A percentile compares a stretch with the other conserved stretches of the same genome.
Evolutionary conservation across 1,284 basidiomycete genomes (phyloP).

Genomic region (Agaricales sp.): DNA sequence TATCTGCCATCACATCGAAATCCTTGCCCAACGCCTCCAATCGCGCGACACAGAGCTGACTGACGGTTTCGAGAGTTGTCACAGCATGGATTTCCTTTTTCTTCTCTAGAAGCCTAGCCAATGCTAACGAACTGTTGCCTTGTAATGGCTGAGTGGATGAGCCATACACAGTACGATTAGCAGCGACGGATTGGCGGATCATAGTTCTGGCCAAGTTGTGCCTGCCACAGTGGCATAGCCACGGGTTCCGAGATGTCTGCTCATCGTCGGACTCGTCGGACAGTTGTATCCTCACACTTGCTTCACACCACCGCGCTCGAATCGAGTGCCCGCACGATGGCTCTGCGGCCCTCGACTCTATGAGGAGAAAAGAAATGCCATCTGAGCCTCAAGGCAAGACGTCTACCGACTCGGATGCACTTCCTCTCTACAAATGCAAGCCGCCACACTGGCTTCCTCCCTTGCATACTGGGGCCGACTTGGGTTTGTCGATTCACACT

Average conservation of each 20-base stretch:
- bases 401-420: slow-evolving; percentile 10
- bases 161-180: slow-evolving; percentile 40
- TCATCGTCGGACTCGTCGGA: too few relatives aligned
- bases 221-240: background rate
- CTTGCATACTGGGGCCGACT: slow-evolving; percentile 52
- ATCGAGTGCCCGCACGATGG: slow-evolving; percentile 1
- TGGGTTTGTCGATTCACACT: slow-evolving; percentile 33
- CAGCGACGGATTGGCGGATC: slow-evolving; percentile 49
- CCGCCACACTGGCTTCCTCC: slow-evolving; percentile 66
- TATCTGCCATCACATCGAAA: slow-evolving; percentile 65
- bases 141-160: slow-evolving; percentile 7
- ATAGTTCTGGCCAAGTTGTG: slow-evolving; percentile 3
- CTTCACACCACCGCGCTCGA: background rate
- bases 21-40: slow-evolving; percentile 61
- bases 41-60: slow-evolving; percentile 49
- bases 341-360: background rate
- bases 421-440: slow-evolving; percentile 51
- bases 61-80: slow-evolving; percentile 57
- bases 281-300: background rate
- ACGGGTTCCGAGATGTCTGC: too few relatives aligned
- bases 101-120: slow-evolving; percentile 43
- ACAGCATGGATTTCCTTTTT: slow-evolving; percentile 73
- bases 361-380: slow-evolving; percentile 14
- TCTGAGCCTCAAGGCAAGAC: slow-evolving; percentile 10
- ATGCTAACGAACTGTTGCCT: background rate